Evolutionary conservation across 208 protist species (phyloP).

Genomic region (Phytomonas serpens): DNA sequence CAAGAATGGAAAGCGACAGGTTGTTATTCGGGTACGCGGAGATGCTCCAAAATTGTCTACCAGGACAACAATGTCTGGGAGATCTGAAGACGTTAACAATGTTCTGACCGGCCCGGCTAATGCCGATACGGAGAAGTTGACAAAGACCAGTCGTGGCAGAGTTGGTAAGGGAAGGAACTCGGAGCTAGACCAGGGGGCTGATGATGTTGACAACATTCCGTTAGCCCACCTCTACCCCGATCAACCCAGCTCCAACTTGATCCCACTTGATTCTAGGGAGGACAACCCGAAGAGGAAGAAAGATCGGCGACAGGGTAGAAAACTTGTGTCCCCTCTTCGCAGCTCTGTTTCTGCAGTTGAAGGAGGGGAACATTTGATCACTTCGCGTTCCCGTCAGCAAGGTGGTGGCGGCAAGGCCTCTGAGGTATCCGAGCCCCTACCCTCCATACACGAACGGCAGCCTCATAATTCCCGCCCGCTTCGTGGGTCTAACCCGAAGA

Average conservation of each 20-base stretch:
- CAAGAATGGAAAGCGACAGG: slow-evolving; percentile 16
- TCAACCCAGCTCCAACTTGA: not conserved
- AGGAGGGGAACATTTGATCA: not conserved
- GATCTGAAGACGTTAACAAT: not conserved
- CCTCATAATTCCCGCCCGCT: not conserved
- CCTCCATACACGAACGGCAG: not conserved
- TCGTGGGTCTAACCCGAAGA: not conserved
- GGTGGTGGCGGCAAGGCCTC: not conserved
- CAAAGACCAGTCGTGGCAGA: not conserved
- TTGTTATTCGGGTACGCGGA: slow-evolving; percentile 36
- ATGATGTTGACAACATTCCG: slow-evolving; percentile 1
- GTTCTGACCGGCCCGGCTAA: not conserved
- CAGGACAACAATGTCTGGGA: not conserved
- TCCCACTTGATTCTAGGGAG: not conserved
- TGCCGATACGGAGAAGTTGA: not conserved
- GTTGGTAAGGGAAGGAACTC: not conserved
- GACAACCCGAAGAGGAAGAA: not conserved
- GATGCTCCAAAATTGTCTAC: slow-evolving; percentile 12
- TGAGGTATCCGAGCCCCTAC: not conserved
- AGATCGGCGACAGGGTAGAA: not conserved
- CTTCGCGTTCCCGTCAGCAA: not conserved
- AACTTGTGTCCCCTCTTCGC: not conserved
- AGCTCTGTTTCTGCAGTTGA: not conserved
- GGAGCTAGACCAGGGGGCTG: not conserved
- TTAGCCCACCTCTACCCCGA: slow-evolving; percentile 4